These are phyloP conservation scores for Solanum raphanifolium DNA, from an alignment of 257 asterid genomes.

Conservation along the genomic window DNA sequence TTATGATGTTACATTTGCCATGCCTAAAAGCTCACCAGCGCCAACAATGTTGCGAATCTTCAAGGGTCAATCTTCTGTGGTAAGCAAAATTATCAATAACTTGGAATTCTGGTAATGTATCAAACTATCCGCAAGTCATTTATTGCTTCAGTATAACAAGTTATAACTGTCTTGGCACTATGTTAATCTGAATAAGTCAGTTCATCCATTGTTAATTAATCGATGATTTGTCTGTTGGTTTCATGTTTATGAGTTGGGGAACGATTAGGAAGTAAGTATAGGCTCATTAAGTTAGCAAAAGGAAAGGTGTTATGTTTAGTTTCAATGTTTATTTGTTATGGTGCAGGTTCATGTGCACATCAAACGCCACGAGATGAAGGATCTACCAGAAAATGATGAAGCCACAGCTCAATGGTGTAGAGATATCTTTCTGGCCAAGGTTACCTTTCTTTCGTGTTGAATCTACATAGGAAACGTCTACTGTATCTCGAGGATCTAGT, in stretches of 20 bases:
- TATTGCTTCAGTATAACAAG: background rate
- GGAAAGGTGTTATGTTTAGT: background rate
- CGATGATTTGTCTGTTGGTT: background rate
- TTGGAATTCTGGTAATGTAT: background rate
- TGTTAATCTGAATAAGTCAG: background rate
- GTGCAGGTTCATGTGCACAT: constrained; percentile 82
- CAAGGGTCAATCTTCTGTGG: constrained; percentile 88
- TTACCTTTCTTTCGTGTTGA: constrained; percentile 6
- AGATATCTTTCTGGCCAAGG: constrained; percentile 75
- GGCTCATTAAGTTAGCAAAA: background rate
- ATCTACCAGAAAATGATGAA: constrained; percentile 74
- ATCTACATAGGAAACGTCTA: background rate
- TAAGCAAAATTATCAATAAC: constrained; percentile 18
- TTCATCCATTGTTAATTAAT: background rate
- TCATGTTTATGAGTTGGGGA: background rate
- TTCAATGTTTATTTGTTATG: background rate
- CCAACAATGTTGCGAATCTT: constrained; percentile 91
- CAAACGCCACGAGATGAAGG: constrained; percentile 68
- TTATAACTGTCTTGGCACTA: background rate
- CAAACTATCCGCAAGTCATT: background rate
- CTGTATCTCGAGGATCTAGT: background rate
- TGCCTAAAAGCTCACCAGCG: constrained; percentile 62
- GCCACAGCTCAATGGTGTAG: constrained; percentile 87
- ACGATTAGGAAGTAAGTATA: background rate
- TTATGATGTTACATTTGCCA: constrained; percentile 77